Conservation (phyloP, 805 yeast species). For the Wickerhamomyces rabaulensis region DNA sequence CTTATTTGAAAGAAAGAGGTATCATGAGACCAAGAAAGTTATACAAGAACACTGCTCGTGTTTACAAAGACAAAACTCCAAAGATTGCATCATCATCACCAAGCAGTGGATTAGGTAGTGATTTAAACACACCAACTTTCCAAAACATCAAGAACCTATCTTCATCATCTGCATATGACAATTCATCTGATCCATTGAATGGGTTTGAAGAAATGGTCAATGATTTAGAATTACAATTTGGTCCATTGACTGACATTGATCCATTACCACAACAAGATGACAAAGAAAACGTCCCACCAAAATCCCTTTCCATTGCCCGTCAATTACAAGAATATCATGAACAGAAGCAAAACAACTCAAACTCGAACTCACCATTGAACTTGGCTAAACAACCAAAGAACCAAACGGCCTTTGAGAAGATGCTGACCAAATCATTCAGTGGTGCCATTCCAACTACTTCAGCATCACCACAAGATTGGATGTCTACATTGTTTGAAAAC, state of each 20-base stretch:
- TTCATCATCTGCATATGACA: slow-evolving; percentile 9
- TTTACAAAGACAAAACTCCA: slow-evolving; percentile 1
- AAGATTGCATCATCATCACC: slow-evolving; percentile 15
- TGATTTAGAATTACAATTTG: slow-evolving; percentile 26
- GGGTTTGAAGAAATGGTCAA: slow-evolving; percentile 28
- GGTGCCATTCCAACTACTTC: slow-evolving; percentile 16
- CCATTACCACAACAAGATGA: slow-evolving; percentile 23
- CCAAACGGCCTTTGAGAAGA: slow-evolving; percentile 35
- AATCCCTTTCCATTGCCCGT: slow-evolving; percentile 17
- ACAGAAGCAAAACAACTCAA: slow-evolving; percentile 2
- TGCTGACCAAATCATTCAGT: slow-evolving; percentile 33
- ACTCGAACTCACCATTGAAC: not conserved
- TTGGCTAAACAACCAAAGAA: slow-evolving; percentile 5
- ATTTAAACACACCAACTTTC: slow-evolving; percentile 13
- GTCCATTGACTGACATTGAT: slow-evolving; percentile 26
- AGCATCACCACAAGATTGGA: slow-evolving; percentile 24
- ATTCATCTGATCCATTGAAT: slow-evolving; percentile 31
- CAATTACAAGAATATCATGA: slow-evolving; percentile 17
- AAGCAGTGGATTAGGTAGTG: slow-evolving; percentile 14
- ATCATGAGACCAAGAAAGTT: slow-evolving; percentile 22
- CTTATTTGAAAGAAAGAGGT: slow-evolving; percentile 19
- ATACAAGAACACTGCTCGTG: slow-evolving; percentile 10
- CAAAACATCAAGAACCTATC: slow-evolving; percentile 1
- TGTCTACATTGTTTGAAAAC: slow-evolving; percentile 18
- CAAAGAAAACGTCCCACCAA: slow-evolving; percentile 38